Evolutionary conservation across 371 early-diverging fungal genomes (phyloP).

Genomic region (Apophysomyces elegans): DNA sequence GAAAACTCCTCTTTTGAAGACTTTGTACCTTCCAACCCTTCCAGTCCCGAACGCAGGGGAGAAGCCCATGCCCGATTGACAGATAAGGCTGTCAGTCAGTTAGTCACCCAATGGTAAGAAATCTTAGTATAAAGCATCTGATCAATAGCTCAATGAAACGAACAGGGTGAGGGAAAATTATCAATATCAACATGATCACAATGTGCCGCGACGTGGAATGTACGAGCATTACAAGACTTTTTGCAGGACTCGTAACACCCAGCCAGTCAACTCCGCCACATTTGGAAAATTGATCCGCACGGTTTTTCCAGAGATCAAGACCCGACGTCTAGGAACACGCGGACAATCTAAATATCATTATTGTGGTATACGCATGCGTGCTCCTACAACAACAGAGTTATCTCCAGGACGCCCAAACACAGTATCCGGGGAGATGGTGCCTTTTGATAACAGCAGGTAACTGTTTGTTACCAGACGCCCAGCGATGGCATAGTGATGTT

Average conservation of each 20-base stretch:
- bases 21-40: neutral
- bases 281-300: constrained; percentile 71
- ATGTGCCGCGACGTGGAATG: constrained; percentile 64
- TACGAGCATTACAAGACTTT: constrained; percentile 62
- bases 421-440: neutral
- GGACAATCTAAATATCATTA: constrained; percentile 69
- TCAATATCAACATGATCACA: constrained; percentile 51
- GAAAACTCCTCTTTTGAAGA: neutral
- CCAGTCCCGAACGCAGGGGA: neutral
- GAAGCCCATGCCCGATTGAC: neutral
- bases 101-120: constrained; percentile 31
- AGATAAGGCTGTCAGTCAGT: constrained; percentile 33
- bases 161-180: constrained; percentile 61
- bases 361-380: constrained; percentile 50
- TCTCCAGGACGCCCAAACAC: neutral
- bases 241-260: constrained; percentile 42
- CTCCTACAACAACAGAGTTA: constrained; percentile 5
- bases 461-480: neutral
- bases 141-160: neutral
- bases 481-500: neutral
- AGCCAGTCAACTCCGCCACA: constrained; percentile 69
- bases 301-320: constrained; percentile 65
- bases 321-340: constrained; percentile 65
- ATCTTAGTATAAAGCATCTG: neutral
- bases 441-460: neutral